Evolutionary conservation across 768 basidiomycete species (phyloP).

Genomic region (Boletus eberwhitei): DNA sequence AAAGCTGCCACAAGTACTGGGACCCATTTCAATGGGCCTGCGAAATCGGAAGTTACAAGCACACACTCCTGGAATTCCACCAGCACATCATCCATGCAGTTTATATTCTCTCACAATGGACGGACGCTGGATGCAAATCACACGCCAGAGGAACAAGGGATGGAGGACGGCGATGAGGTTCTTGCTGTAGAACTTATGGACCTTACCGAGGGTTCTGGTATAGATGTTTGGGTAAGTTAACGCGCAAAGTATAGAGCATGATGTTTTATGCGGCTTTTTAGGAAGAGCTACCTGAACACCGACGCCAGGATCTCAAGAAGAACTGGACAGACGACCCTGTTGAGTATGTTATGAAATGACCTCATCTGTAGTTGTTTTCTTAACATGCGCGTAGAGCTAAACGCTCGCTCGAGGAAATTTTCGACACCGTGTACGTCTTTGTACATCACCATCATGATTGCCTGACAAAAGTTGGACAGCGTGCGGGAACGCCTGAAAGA

Average conservation of each 20-base stretch:
- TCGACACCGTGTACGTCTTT: conserved; percentile 73
- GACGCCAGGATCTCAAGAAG: conserved; percentile 71
- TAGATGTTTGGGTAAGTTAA: conserved; percentile 59
- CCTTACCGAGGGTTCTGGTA: conserved; percentile 64
- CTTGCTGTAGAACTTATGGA: conserved; percentile 90
- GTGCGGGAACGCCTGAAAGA: conserved; percentile 85
- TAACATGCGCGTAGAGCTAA: conserved; percentile 49
- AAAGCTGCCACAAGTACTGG: conserved; percentile 25
- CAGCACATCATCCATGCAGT: conserved; percentile 56
- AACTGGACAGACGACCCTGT: conserved; percentile 72
- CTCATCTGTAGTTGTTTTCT: not conserved
- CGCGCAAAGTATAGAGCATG: not conserved
- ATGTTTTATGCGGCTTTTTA: conserved; percentile 26
- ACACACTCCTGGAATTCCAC: conserved; percentile 40
- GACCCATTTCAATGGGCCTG: conserved; percentile 45
- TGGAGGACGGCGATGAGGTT: conserved; percentile 88
- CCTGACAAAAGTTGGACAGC: conserved; percentile 36
- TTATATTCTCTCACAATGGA: conserved; percentile 83
- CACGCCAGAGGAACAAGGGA: conserved; percentile 81
- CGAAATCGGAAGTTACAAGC: conserved; percentile 50
- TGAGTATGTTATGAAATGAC: conserved; percentile 51
- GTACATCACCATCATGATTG: not conserved
- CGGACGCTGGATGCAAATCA: conserved; percentile 75
- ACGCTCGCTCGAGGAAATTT: conserved; percentile 76
- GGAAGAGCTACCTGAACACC: conserved; percentile 65